Evolutionary conservation across 768 basidiomycete genomes (phyloP), one percentile per base, ranked within the genome.

Genomic region (Chalciporus sphaerocephalus): DNA sequence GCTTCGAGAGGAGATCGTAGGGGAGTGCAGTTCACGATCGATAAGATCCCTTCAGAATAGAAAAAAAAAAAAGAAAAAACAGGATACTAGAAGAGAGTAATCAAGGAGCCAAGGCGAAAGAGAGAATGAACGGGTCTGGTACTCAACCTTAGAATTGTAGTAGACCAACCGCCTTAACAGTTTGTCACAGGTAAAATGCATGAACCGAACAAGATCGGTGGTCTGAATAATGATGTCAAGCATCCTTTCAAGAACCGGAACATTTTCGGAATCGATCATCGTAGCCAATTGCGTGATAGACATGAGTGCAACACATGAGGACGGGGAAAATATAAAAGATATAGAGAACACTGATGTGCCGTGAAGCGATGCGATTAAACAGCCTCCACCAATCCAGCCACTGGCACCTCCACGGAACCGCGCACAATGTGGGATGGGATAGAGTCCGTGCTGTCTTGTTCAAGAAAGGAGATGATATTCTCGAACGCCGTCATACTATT

Each of bases 401-500:
- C 34, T 13, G 27, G 16, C 2, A 18, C 16, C 4, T 38, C 32
- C 36, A 25, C 24, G 35, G 47, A 2, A 42, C 36, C 30, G 32
- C 15, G 27, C 40, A n/a, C 35, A 11, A n/a, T 15, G 9, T 28
- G 39, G 2, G 20, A 40, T 11, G 38, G 38, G 32, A n/a, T 46
- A 4, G 47, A 41, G 16, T 56, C 44, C 0, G 59, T 49, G 32
- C 49, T 62, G 5, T 50, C 42, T 38, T 61, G 64, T 49, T 66
- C 62, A 34, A 64, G 52, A 23, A 66, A 20, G 16, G 59, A 59
- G 12, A 64, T 56, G 32, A 66, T 48, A 46, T 58, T 54, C 28
- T 58, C 50, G 23, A 59, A 46, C n/a, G 58, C 51, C 1, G 58
- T 46, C 32, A 55, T 53, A 25, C 54, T 32, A 9, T 6, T 64